Base-by-base conservation (phyloP, 805 yeast genomes). In the Saccharomyces eubayanus region DNA sequence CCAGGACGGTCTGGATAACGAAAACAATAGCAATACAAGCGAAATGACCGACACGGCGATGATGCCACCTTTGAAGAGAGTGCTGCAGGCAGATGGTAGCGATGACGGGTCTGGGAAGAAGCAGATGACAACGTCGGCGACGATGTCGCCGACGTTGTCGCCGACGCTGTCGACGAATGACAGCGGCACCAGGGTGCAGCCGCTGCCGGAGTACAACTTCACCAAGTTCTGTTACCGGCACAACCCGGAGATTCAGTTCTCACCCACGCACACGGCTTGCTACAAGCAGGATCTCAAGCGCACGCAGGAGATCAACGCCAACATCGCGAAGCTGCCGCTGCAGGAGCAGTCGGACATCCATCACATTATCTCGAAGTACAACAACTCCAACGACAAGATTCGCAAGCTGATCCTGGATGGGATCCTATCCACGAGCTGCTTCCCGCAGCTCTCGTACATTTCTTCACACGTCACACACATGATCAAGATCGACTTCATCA, bases 361-460 rank as follows among this genome's bases (percentile, higher is more conserved):
- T 43, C 89, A 85, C 58, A 87, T 89, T 16, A 89, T 97, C 94
- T 82, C 89, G 5, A 79, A 84, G 9, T 92, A 89, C 69, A 57
- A 57, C 28, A 60, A 78, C 84, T 51, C 88, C 86, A 47, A 87
- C 92, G 28, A 88, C 86, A 80, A 77, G 47, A 88, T 86, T 64
- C 75, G 97, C 52, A 79, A 81, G 50, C 73, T 92, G 47, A 87
- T 92, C 1, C 71, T 94, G 50, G 86, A 87, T 65, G 97, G 98
- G 0, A 71, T 94, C 36, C 72, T 94, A 47, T 77, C 89, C 4
- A 96, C 89, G 67, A 89, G 98, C 69, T 94, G 99, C 63, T 91
- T 89, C 72, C 97, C 98, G 1, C 97, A 91, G 65, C 75, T 94
- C 21, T 88, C 96, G n/a, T 82, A 83, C 55, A 81, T 92, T 3